Evolutionary conservation across 2,329 filamentous ascomycete genomes (phyloP).

Genomic region (Pseudofabraea citricarpa): DNA sequence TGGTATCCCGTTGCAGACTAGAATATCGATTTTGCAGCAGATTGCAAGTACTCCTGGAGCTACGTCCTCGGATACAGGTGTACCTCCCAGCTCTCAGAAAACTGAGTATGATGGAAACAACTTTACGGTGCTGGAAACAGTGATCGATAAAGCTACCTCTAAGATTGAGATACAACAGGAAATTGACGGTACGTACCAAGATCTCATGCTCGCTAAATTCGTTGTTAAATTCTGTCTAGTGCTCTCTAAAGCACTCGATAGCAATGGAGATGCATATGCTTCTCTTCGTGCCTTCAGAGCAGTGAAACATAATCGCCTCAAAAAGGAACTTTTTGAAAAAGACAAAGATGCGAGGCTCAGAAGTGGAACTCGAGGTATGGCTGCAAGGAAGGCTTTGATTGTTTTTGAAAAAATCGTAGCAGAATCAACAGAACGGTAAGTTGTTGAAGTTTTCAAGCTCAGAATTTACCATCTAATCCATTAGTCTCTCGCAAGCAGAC

Average conservation of each 20-base stretch:
- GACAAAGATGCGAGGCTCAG: conserved; percentile 70
- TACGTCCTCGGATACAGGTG: conserved; percentile 30
- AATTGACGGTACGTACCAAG: conserved; percentile 44
- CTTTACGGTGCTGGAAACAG: conserved; percentile 59
- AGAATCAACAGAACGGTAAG: conserved; percentile 36
- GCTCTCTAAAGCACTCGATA: conserved; percentile 56
- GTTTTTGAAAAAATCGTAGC: conserved; percentile 63
- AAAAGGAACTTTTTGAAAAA: conserved; percentile 59
- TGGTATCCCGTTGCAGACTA: conserved; percentile 62
- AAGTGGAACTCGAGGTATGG: conserved; percentile 69
- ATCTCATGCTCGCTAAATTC: background rate
- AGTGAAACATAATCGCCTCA: conserved; percentile 57
- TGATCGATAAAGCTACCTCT: conserved; percentile 57
- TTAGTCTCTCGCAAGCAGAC: conserved; percentile 43
- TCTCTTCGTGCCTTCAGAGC: conserved; percentile 57
- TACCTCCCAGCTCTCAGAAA: conserved; percentile 8
- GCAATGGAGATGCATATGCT: conserved; percentile 45
- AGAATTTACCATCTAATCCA: background rate
- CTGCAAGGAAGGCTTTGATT: conserved; percentile 70
- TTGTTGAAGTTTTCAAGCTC: background rate
- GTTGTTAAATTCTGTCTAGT: conserved; percentile 28
- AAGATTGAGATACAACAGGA: conserved; percentile 55
- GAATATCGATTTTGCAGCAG: conserved; percentile 67
- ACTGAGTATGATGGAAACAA: conserved; percentile 21
- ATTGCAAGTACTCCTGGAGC: conserved; percentile 34